Evolutionary conservation across 345 rosid species (phyloP).

Genomic region (Raphanus sativus): DNA sequence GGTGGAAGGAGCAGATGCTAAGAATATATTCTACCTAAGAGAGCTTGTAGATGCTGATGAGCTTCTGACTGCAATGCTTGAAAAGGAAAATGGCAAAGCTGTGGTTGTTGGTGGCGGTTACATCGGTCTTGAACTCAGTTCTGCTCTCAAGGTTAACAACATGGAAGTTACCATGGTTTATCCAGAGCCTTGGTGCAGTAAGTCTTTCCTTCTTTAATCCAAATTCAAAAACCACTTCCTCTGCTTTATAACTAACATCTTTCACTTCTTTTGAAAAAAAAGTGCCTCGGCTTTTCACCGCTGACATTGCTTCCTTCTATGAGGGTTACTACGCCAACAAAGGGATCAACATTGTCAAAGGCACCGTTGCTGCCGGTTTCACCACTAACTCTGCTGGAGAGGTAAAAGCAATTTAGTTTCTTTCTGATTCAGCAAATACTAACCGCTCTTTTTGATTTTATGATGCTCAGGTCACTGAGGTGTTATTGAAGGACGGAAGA

Average conservation of each 20-base stretch:
- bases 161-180: conserved; percentile 80
- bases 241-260: neutral
- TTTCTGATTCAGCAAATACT: neutral
- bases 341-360: conserved; percentile 73
- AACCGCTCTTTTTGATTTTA: neutral
- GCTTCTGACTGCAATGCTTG: conserved; percentile 29
- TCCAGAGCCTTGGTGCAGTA: conserved; percentile 48
- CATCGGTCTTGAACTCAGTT: conserved; percentile 93
- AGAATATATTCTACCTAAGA: conserved; percentile 41
- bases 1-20: conserved; percentile 42
- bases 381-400: conserved; percentile 67
- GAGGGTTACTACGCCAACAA: conserved; percentile 78
- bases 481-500: conserved; percentile 78
- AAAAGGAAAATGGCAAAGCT: conserved; percentile 66
- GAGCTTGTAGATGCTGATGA: conserved; percentile 36
- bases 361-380: conserved; percentile 83
- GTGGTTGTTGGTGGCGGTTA: conserved; percentile 96
- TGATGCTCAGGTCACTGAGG: conserved; percentile 53
- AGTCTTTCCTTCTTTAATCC: conserved; percentile 7
- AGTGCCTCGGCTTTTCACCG: conserved; percentile 92
- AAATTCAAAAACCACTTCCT: neutral
- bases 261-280: conserved; percentile 43
- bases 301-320: conserved; percentile 77
- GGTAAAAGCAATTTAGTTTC: conserved; percentile 34
- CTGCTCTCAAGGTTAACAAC: conserved; percentile 69